A percentile compares a stretch with the other conserved stretches of the same genome.
Evolutionary conservation across 2,329 filamentous ascomycete species (phyloP).

Genomic region (Aspergillus oerlinghausenensis): DNA sequence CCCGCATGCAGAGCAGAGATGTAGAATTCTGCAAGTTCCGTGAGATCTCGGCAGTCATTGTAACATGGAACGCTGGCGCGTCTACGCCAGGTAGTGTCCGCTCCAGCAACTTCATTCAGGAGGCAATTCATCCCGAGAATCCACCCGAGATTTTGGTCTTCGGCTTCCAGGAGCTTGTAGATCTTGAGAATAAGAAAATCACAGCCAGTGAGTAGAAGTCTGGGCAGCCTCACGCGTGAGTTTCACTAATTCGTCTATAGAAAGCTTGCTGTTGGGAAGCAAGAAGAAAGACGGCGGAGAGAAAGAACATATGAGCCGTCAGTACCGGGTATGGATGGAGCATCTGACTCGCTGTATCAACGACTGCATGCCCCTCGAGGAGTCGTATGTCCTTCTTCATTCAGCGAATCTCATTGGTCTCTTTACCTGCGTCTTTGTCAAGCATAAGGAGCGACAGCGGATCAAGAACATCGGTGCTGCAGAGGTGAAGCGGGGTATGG

Average conservation of each 20-base stretch:
- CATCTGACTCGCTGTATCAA: constrained; percentile 78
- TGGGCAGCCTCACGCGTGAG: neutral
- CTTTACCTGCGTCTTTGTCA: constrained; percentile 94
- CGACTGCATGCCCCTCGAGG: constrained; percentile 71
- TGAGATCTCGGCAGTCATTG: constrained; percentile 70
- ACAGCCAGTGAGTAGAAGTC: constrained; percentile 65
- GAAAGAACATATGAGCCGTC: constrained; percentile 89
- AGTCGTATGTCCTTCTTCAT: constrained; percentile 80
- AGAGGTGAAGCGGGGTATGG: constrained; percentile 94
- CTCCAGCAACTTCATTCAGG: constrained; percentile 74
- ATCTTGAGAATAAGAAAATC: constrained; percentile 93
- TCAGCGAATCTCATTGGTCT: constrained; percentile 87
- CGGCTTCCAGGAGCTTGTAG: constrained; percentile 97
- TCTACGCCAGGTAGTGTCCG: constrained; percentile 80
- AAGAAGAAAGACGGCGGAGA: constrained; percentile 77
- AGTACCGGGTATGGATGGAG: constrained; percentile 95
- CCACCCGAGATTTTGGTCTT: constrained; percentile 89
- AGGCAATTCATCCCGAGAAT: constrained; percentile 69
- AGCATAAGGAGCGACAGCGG: constrained; percentile 67
- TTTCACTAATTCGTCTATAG: constrained; percentile 37
- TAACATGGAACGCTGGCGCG: constrained; percentile 98
- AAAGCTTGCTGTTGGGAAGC: constrained; percentile 73
- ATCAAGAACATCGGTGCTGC: constrained; percentile 73
- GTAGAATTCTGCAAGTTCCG: constrained; percentile 80
- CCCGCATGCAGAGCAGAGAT: constrained; percentile 79